Evolutionary conservation across 305 asterid species (phyloP).

Genomic region (Coffea humblotiana): DNA sequence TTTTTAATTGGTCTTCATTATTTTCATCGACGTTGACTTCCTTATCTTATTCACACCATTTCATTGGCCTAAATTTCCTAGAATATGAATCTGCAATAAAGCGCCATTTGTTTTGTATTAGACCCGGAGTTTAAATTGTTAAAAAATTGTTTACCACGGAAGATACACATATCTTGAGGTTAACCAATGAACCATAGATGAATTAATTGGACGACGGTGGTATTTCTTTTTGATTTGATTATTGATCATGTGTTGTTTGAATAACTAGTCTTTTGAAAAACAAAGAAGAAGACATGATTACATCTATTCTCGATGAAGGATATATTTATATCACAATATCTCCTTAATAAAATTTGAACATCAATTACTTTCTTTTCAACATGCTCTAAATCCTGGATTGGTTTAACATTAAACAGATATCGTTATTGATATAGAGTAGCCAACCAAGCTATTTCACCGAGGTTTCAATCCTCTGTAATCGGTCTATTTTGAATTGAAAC

Average conservation of each 20-base stretch:
- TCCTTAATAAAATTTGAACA: not conserved
- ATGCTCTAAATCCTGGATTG: not conserved
- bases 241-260: not conserved
- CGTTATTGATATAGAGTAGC: not conserved
- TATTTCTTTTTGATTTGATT: not conserved
- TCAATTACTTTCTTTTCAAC: not conserved
- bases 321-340: not conserved
- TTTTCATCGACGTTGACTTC: slow-evolving; percentile 23
- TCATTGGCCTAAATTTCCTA: not conserved
- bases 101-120: not conserved
- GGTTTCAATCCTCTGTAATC: not conserved
- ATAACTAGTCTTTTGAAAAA: not conserved
- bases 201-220: not conserved
- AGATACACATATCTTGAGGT: not conserved
- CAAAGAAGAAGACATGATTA: too few relatives aligned
- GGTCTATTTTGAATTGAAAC: not conserved
- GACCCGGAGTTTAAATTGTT: not conserved
- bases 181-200: not conserved
- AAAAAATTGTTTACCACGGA: not conserved
- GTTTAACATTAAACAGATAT: not conserved
- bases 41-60: not conserved
- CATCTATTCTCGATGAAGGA: too few relatives aligned
- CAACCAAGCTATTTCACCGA: not conserved
- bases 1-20: slow-evolving; percentile 11
- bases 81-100: not conserved